Conservation (phyloP, 768 basidiomycete genomes). For the Holtermanniella nyarrowii region DNA sequence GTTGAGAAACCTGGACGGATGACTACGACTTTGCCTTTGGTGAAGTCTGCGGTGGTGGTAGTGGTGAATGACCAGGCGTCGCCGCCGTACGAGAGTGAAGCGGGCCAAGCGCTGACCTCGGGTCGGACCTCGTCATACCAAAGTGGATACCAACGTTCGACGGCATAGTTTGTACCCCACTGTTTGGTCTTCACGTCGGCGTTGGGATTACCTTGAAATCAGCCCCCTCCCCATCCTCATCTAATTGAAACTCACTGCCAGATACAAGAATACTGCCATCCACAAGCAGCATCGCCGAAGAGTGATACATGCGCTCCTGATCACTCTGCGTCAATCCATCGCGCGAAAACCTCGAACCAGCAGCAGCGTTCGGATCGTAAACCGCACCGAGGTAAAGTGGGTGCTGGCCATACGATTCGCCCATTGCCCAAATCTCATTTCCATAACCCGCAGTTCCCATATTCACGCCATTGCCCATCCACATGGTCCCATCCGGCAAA, state of each 20-base stretch:
- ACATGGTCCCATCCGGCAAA: conserved; percentile 45
- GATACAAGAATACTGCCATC: conserved; percentile 76
- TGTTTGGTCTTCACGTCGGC: conserved; percentile 53
- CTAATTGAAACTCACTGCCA: conserved; percentile 42
- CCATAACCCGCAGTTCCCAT: conserved; percentile 88
- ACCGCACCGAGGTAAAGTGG: conserved; percentile 70
- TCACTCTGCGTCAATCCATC: conserved; percentile 52
- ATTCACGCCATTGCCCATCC: conserved; percentile 44
- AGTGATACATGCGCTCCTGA: conserved; percentile 83
- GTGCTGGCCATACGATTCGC: conserved; percentile 55
- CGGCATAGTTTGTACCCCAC: conserved; percentile 61
- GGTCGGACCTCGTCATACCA: conserved; percentile 76
- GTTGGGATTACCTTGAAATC: conserved; percentile 50
- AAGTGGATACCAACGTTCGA: conserved; percentile 82
- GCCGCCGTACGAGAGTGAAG: conserved; percentile 72
- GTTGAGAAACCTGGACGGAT: conserved; percentile 57
- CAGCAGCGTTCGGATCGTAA: conserved; percentile 65
- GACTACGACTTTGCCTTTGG: conserved; percentile 57
- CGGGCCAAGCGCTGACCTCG: conserved; percentile 52
- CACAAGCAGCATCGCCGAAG: conserved; percentile 75
- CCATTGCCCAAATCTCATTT: conserved; percentile 47
- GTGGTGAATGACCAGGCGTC: conserved; percentile 60
- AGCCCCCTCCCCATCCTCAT: background rate
- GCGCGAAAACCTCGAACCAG: conserved; percentile 59
- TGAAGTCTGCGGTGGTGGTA: conserved; percentile 59